A percentile compares a stretch with the other conserved stretches of the same genome.
These are phyloP conservation scores for Porphyrellus cyaneotinctus DNA, from an alignment of 768 basidiomycete genomes.

Conservation along the genomic window DNA sequence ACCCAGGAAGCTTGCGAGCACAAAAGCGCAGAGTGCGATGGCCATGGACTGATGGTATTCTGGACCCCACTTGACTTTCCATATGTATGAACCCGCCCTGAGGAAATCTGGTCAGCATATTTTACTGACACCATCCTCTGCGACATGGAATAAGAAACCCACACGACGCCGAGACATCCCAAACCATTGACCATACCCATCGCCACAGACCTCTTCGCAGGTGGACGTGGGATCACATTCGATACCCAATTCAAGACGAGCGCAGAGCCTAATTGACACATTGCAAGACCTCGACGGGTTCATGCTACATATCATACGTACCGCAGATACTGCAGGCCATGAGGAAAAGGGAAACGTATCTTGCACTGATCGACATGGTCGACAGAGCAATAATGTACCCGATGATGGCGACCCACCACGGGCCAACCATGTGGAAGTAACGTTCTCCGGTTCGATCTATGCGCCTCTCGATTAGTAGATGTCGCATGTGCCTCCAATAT, in stretches of 20 bases:
- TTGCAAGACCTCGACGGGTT: neutral
- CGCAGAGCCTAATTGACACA: slow-evolving; percentile 33
- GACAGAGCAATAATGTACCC: slow-evolving; percentile 57
- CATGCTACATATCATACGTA: slow-evolving; percentile 8
- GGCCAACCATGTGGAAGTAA: slow-evolving; percentile 54
- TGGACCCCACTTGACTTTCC: neutral
- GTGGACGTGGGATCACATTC: slow-evolving; percentile 56
- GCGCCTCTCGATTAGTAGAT: neutral
- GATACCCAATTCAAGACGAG: slow-evolving; percentile 58
- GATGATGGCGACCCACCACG: slow-evolving; percentile 57
- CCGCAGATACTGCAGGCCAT: slow-evolving; percentile 54
- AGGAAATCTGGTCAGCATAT: neutral
- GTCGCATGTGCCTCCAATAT: neutral
- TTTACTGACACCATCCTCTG: neutral
- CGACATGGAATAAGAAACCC: slow-evolving; percentile 16
- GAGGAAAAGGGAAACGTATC: slow-evolving; percentile 62
- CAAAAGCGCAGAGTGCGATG: slow-evolving; percentile 20
- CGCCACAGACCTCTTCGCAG: slow-evolving; percentile 47
- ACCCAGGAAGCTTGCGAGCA: slow-evolving; percentile 30
- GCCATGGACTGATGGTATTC: neutral
- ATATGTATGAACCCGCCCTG: neutral
- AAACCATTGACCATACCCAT: slow-evolving; percentile 61
- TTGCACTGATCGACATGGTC: slow-evolving; percentile 46
- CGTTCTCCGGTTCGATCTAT: slow-evolving; percentile 59
- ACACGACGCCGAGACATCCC: slow-evolving; percentile 59